Evolutionary conservation across 305 asterid genomes (phyloP), one percentile per base, ranked within the genome.

Genomic region (Striga hermonthica): DNA sequence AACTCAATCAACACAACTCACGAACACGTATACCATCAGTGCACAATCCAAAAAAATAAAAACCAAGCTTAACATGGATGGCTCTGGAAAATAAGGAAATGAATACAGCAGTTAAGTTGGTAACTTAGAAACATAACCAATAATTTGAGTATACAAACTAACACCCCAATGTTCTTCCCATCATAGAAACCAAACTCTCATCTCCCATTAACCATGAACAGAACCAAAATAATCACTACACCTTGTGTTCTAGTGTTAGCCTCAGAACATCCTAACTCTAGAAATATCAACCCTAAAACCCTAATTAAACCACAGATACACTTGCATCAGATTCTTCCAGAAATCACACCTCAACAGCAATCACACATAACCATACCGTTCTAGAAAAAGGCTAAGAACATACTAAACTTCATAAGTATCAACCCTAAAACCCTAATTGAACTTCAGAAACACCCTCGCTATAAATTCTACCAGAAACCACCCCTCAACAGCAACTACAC

Each of bases 381-480:
- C 35, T 14, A 9, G 22, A 45, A 43, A 13, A 43, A 3, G 13
- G 1, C 31, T 22, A 22, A 1, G 31, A 22, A 22, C 2, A 2
- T 22, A 22, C 31, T 22, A 22, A n/a, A n/a, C n/a, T n/a, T n/a
- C n/a, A n/a, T n/a, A n/a, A 57, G 44, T 35, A 76, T 22, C 31
- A 75, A 78, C 67, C 75, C 59, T 47, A 69, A 48, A 58, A 57
- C 3, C 16, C 40, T 43, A 52, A 68, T 45, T 16, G 52, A 35
- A 56, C 9, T 3, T 13, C 38, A 38, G 38, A 52, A 58, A 22
- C 31, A 22, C 2, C 31, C 31, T 22, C 31, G 31, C 31, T 0
- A 0, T 2, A 22, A 22, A 22, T 22, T 22, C 31, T 22, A 22
- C 31, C 31, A 22, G 31, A 22, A 22, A 22, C 1, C 31, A 22